These are phyloP conservation scores for Elaeis oleifera DNA, from an alignment of 202 grass and related monocot species.

Conservation along the genomic window DNA sequence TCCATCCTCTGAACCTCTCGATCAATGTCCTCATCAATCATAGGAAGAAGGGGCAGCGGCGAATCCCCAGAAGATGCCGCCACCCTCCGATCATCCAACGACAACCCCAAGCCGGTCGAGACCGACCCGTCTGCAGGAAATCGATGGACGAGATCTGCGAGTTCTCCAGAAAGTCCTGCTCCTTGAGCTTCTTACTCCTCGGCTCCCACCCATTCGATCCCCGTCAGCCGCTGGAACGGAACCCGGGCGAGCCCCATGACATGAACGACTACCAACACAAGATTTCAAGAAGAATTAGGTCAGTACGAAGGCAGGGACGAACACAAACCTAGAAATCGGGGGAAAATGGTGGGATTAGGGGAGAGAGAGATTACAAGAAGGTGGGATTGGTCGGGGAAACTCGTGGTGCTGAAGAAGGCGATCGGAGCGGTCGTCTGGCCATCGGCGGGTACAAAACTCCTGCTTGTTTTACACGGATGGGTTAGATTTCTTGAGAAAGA, in stretches of 20 bases:
- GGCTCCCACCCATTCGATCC: conserved; percentile 41
- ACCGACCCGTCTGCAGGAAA: conserved; percentile 89
- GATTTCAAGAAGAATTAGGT: background rate
- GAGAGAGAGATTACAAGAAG: conserved; percentile 41
- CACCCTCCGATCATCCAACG: conserved; percentile 69
- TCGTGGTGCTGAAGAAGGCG: conserved; percentile 57
- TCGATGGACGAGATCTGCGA: conserved; percentile 98
- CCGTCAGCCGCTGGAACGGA: conserved; percentile 23
- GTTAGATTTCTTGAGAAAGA: background rate
- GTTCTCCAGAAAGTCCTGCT: conserved; percentile 95
- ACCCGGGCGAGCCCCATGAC: conserved; percentile 51
- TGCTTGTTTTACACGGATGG: conserved; percentile 26
- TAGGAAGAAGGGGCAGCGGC: conserved; percentile 60
- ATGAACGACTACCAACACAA: conserved; percentile 43
- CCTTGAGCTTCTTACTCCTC: conserved; percentile 71
- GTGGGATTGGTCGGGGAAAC: conserved; percentile 68
- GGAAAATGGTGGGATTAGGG: conserved; percentile 11
- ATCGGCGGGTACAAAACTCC: conserved; percentile 59
- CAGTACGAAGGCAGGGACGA: background rate
- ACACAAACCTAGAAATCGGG: conserved; percentile 20
- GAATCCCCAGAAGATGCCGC: conserved; percentile 66
- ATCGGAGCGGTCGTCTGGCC: conserved; percentile 71
- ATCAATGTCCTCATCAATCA: conserved; percentile 64
- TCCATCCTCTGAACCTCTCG: conserved; percentile 85
- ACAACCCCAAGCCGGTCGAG: conserved; percentile 78